phyloP scores from a whole-genome alignment of 75 land plant species.

The Picea glauca region DNA sequence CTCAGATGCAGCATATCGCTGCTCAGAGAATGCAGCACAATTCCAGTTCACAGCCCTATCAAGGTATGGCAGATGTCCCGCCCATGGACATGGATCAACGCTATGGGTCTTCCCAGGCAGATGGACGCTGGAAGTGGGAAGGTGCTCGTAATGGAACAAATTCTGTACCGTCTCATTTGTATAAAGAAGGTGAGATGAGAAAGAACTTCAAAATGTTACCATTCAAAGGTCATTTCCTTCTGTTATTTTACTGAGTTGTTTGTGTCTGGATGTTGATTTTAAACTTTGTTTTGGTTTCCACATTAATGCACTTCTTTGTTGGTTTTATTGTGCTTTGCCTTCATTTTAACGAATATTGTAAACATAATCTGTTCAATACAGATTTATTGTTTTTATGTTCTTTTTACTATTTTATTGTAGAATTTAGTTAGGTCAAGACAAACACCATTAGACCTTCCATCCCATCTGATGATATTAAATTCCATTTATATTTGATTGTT shows the following conservation, averaged over 20 bases:
- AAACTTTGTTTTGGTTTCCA: too few relatives aligned
- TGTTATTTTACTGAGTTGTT: neutral
- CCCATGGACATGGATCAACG: conserved; percentile 26
- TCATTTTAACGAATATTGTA: too few relatives aligned
- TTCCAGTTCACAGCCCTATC: conserved; percentile 19
- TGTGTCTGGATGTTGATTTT: neutral
- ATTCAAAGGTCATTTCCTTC: neutral
- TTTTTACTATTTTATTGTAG: too few relatives aligned
- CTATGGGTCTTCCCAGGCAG: conserved; percentile 18
- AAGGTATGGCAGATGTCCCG: conserved; percentile 17
- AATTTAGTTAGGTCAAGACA: too few relatives aligned
- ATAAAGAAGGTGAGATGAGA: conserved; percentile 23
- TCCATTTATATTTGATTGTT: neutral
- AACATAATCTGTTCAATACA: too few relatives aligned
- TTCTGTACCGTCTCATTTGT: conserved; percentile 16
- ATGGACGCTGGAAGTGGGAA: conserved; percentile 51
- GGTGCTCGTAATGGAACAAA: conserved; percentile 16
- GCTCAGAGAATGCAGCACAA: conserved; percentile 40
- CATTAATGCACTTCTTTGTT: too few relatives aligned
- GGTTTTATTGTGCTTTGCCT: too few relatives aligned
- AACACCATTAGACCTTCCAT: too few relatives aligned
- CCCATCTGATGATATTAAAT: too few relatives aligned
- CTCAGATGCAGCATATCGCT: conserved; percentile 39
- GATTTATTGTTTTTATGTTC: too few relatives aligned
- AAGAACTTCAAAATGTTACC: neutral